Percentiles rank a stretch among this genome's conserved stretches.
Conservation (phyloP, 495 filamentous ascomycete species). For the Aspergillus olivimuriae region DNA sequence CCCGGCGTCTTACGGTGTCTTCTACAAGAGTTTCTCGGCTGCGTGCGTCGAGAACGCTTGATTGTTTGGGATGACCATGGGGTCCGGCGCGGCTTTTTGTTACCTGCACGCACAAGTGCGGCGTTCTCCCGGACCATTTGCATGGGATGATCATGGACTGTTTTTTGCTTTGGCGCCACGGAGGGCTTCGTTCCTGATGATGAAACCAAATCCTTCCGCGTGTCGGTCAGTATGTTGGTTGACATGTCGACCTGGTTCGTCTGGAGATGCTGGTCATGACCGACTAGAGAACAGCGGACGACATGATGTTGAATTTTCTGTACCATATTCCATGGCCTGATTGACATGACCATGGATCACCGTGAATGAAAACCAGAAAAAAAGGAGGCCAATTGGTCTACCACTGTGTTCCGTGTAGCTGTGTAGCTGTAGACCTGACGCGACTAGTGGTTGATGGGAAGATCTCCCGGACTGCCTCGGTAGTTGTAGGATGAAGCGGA, state of each 20-base stretch:
- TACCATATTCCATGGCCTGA: conserved; percentile 11
- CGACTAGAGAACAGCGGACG: neutral
- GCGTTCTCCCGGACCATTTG: conserved; percentile 11
- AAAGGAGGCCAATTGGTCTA: conserved; percentile 20
- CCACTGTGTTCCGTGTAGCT: neutral
- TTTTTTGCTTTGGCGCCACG: conserved; percentile 13
- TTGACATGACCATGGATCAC: conserved; percentile 1
- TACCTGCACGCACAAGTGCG: conserved; percentile 9
- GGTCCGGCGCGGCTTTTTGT: conserved; percentile 16
- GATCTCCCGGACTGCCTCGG: neutral
- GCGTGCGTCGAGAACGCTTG: conserved; percentile 11
- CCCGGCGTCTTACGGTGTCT: conserved; percentile 21
- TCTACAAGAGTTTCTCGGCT: conserved; percentile 13
- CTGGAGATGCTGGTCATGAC: neutral
- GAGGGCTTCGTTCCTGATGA: conserved; percentile 13
- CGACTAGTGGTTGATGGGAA: too few relatives aligned
- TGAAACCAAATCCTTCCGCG: conserved; percentile 4
- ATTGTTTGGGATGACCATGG: conserved; percentile 14
- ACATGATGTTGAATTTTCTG: conserved; percentile 1
- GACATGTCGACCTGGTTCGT: too few relatives aligned
- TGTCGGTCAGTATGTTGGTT: neutral
- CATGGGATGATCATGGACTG: conserved; percentile 18
- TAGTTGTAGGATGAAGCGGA: neutral
- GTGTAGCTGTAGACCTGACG: too few relatives aligned
- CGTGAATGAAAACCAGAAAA: conserved; percentile 21